Base-by-base conservation (phyloP, 139 green algal species). In the Closterium sp. region DNA sequence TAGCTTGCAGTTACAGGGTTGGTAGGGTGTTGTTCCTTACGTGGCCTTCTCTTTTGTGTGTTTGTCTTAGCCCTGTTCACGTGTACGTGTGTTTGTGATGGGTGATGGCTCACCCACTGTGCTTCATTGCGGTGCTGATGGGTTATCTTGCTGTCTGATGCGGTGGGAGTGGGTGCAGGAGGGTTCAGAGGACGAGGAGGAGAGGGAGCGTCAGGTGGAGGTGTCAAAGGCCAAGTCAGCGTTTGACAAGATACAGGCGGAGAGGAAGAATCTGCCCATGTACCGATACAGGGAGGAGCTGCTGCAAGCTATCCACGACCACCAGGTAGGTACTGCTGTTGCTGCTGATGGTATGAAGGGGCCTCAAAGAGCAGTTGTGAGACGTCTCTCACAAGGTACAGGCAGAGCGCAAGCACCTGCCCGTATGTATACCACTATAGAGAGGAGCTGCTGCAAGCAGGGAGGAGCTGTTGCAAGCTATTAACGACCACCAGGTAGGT, bases 341-440 rank as follows among this genome's bases (percentile, higher is more conserved):
- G 32, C 2, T 38, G 32, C 2, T 38, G 32, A 4, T 38, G 5
- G 5, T n/a, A n/a, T n/a, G n/a, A n/a, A n/a, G n/a, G n/a, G n/a
- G n/a, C n/a, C 34, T 42, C 34, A 42, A 42, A 42, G 34, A 42
- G 34, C 34, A 42, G n/a, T n/a, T n/a, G n/a, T n/a, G n/a, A n/a
- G n/a, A n/a, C n/a, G n/a, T n/a, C n/a, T n/a, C n/a, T n/a, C n/a
- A 42, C 34, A 42, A 4, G 34, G 9, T 42, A 42, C 34, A 42
- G 34, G 34, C 34, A 6, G 96, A 97, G 30, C 95, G 98, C 5
- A 90, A 93, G 24, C 91, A 92, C 70, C 96, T 99, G 91, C 98
- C 98, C 90, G n/a, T n/a, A 98, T 99, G 93, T 99, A 4, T 98
- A 97, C 93, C n/a, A n/a, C n/a, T n/a, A n/a, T n/a, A n/a, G n/a